These are phyloP conservation scores for Pseudogymnoascus sp. DNA, from an alignment of 2,329 filamentous ascomycete genomes.

Conservation along the genomic window DNA sequence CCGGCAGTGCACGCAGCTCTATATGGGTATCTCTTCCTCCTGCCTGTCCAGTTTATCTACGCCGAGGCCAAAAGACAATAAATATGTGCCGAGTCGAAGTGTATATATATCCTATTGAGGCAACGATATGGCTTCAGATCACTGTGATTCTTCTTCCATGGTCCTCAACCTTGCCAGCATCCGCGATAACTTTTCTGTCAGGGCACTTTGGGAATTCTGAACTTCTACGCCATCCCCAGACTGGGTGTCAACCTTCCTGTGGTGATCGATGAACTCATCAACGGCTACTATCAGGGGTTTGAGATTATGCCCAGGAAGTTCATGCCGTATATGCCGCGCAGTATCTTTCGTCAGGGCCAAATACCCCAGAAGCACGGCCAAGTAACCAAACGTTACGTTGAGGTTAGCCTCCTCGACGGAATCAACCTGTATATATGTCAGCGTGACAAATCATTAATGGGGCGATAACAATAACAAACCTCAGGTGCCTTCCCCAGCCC, in stretches of 20 bases:
- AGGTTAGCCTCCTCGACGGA: conserved; percentile 67
- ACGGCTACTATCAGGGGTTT: conserved; percentile 46
- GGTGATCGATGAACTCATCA: conserved; percentile 53
- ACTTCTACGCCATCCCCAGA: conserved; percentile 37
- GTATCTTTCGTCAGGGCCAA: conserved; percentile 53
- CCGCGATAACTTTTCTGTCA: conserved; percentile 44
- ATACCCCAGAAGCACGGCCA: conserved; percentile 77
- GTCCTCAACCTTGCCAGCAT: conserved; percentile 39
- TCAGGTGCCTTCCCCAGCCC: conserved; percentile 58
- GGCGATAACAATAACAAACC: conserved; percentile 42
- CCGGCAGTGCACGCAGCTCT: neutral
- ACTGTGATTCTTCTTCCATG: conserved; percentile 3
- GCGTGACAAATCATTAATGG: neutral
- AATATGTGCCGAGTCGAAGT: neutral
- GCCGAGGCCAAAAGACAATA: neutral
- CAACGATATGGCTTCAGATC: neutral
- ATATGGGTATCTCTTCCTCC: neutral
- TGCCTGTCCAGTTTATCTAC: conserved; percentile 2
- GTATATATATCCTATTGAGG: conserved; percentile 3
- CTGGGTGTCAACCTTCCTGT: conserved; percentile 48
- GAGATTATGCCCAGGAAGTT: conserved; percentile 40
- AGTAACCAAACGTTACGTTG: conserved; percentile 79
- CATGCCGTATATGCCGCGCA: conserved; percentile 33
- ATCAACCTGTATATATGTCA: conserved; percentile 44
- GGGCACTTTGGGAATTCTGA: conserved; percentile 35